Evolutionary conservation across 192 early-diverging fungal genomes (phyloP).

Genomic region (Gigaspora rosea): DNA sequence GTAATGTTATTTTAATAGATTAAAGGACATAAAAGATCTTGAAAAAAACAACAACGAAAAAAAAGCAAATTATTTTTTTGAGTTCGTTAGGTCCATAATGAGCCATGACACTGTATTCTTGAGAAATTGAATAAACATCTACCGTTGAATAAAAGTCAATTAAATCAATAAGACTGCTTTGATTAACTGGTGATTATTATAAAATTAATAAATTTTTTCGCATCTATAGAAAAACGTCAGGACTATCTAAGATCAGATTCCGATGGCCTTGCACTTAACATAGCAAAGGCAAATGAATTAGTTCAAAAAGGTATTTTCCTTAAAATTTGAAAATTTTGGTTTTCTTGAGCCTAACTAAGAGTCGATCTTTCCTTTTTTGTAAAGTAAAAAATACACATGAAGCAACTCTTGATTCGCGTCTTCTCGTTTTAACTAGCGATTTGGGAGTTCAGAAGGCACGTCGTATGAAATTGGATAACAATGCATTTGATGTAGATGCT

Average conservation of each 20-base stretch:
- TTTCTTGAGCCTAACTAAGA: background rate
- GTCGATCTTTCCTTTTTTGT: background rate
- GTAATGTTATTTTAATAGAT: no score
- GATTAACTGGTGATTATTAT: no score
- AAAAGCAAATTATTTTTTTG: no score
- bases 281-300: conserved; percentile 42
- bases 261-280: conserved; percentile 39
- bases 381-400: conserved; percentile 81
- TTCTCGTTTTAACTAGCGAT: conserved; percentile 76
- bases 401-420: conserved; percentile 84
- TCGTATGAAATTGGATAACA: conserved; percentile 72
- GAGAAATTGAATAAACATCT: no score
- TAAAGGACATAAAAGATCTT: no score
- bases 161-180: no score
- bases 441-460: conserved; percentile 75
- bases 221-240: conserved; percentile 41
- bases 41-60: no score
- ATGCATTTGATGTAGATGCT: conserved; percentile 76
- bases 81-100: no score
- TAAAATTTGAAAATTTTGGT: background rate
- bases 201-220: background rate
- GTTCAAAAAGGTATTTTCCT: conserved; percentile 38
- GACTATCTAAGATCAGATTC: conserved; percentile 42
- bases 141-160: no score
- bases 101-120: no score